Percentiles rank a stretch among this genome's conserved stretches.
phyloP scores from a whole-genome alignment of 768 basidiomycete genomes.

The Lactarius psammicola region DNA sequence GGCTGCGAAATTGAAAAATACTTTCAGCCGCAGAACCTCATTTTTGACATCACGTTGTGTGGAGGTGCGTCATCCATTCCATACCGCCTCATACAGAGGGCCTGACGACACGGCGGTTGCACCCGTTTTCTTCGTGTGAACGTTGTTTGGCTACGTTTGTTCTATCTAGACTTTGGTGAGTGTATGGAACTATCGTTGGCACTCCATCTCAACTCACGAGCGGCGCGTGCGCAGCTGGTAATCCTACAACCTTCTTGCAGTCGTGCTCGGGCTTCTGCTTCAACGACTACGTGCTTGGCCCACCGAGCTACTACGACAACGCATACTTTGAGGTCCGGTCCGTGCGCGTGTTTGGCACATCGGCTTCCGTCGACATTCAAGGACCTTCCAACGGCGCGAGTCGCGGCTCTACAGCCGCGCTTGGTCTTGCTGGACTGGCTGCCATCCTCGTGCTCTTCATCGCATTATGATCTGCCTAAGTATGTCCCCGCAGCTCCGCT shows the following conservation, averaged over 20 bases:
- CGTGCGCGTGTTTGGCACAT: constrained; percentile 35
- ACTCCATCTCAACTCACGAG: constrained; percentile 14
- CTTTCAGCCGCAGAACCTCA: constrained; percentile 63
- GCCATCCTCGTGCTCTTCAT: constrained; percentile 2
- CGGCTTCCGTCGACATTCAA: background rate
- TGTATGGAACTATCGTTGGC: background rate
- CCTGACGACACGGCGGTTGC: background rate
- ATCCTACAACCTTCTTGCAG: constrained; percentile 10
- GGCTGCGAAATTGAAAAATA: constrained; percentile 53
- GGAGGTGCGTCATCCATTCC: constrained; percentile 47
- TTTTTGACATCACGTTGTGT: constrained; percentile 74
- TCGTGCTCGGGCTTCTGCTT: constrained; percentile 25
- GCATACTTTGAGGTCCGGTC: constrained; percentile 45
- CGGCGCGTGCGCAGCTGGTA: constrained; percentile 13
- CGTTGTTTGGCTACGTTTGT: no score
- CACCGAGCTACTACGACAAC: constrained; percentile 36
- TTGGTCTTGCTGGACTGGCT: background rate
- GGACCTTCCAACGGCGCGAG: background rate
- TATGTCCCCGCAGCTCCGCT: background rate
- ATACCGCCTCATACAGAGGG: constrained; percentile 21
- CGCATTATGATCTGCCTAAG: constrained; percentile 1
- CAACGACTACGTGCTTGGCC: constrained; percentile 39
- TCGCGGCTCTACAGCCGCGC: background rate
- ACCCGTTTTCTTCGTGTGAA: background rate
- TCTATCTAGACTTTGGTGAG: constrained; percentile 16